phyloP scores from a whole-genome alignment of 73 alveolate species.

The Breviolum minutum region DNA sequence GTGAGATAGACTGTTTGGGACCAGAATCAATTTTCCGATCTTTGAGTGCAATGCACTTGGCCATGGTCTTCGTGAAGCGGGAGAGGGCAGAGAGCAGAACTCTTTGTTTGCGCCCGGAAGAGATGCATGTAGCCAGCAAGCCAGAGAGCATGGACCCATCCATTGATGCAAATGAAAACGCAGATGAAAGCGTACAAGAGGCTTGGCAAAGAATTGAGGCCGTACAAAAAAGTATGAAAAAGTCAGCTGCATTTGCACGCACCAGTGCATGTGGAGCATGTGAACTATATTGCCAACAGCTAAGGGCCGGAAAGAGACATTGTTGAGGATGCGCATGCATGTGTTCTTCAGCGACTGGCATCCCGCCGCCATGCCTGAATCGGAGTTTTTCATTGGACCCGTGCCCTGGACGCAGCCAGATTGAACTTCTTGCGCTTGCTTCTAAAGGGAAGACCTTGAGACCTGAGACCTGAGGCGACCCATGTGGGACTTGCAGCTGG shows the following conservation, averaged over 20 bases:
- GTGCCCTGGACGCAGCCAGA: background rate
- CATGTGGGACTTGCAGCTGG: slow-evolving; percentile 32
- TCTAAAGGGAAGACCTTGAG: background rate
- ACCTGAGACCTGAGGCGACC: background rate
- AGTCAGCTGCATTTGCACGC: background rate
- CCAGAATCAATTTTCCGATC: slow-evolving; percentile 26
- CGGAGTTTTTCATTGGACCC: background rate
- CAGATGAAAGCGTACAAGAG: background rate
- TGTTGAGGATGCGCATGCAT: slow-evolving; percentile 5
- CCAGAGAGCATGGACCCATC: background rate
- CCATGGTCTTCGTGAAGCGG: slow-evolving; percentile 20
- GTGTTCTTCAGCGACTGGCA: slow-evolving; percentile 26
- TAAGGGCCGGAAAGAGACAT: background rate
- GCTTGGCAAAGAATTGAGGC: too few species aligned
- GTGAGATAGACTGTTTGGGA: slow-evolving; percentile 22
- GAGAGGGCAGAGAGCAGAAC: background rate
- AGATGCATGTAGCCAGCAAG: slow-evolving; percentile 12
- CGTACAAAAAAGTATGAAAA: background rate
- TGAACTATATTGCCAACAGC: background rate
- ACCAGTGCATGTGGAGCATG: background rate
- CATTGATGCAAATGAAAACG: background rate
- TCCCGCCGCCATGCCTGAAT: background rate
- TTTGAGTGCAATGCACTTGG: slow-evolving; percentile 31
- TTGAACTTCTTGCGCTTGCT: too few species aligned
- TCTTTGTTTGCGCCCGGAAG: slow-evolving; percentile 19